Evolutionary conservation across 1,284 basidiomycete species (phyloP).

Genomic region (Leccinum pachyderme): DNA sequence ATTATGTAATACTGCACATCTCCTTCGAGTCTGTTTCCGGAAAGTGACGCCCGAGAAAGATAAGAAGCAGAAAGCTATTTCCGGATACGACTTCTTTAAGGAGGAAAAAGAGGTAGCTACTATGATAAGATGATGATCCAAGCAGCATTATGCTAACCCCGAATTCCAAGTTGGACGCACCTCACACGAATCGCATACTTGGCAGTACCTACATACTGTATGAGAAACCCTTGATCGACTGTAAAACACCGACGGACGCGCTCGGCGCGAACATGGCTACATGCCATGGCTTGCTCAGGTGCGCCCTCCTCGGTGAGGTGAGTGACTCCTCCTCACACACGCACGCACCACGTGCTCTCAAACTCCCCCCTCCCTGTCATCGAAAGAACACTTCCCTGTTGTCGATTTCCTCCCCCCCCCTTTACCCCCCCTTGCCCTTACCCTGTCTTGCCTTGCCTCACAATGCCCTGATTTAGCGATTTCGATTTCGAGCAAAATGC

Average conservation of each 20-base stretch:
- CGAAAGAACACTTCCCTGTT: slow-evolving; percentile 7
- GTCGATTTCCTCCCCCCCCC: slow-evolving; percentile 3
- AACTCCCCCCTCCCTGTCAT: slow-evolving; percentile 1
- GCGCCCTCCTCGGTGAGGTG: slow-evolving; percentile 9
- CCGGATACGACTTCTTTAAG: neutral
- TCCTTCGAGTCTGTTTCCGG: neutral
- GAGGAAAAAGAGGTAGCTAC: neutral
- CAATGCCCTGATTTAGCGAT: slow-evolving; percentile 4
- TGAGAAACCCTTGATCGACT: neutral
- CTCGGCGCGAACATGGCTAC: neutral
- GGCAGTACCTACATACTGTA: neutral
- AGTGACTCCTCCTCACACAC: neutral
- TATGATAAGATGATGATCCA: neutral
- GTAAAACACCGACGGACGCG: neutral
- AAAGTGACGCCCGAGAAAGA: neutral
- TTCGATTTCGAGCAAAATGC: neutral
- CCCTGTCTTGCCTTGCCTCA: neutral
- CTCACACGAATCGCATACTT: neutral
- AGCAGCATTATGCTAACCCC: neutral
- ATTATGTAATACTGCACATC: neutral
- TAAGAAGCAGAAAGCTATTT: neutral
- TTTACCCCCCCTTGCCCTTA: neutral
- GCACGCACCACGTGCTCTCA: neutral
- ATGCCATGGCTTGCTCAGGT: neutral
- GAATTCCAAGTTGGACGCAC: neutral